phyloP scores from a whole-genome alignment of 257 asterid species.

The Gentiana macrophylla region DNA sequence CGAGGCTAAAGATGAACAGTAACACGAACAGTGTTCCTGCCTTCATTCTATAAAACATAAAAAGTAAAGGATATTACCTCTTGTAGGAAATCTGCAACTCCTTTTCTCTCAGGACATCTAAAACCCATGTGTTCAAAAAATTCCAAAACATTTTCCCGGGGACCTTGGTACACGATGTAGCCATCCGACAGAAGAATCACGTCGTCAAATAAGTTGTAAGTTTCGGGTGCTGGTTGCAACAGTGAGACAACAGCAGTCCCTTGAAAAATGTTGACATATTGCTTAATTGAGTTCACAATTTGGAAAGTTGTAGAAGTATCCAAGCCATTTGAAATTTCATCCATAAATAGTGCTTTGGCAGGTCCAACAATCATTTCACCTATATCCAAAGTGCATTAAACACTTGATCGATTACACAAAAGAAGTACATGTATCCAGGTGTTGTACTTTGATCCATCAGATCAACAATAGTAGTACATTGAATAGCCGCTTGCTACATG shows the following conservation, averaged over 20 bases:
- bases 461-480: too few species aligned
- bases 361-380: slow-evolving; percentile 87
- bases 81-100: slow-evolving; percentile 54
- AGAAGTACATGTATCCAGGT: too few species aligned
- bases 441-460: too few species aligned
- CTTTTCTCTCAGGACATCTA: slow-evolving; percentile 62
- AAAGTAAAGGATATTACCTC: slow-evolving; percentile 5
- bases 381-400: slow-evolving; percentile 15
- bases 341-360: slow-evolving; percentile 68
- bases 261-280: slow-evolving; percentile 49
- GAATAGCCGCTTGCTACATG: neutral
- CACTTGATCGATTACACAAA: neutral
- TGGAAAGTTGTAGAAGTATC: slow-evolving; percentile 85
- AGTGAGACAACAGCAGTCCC: slow-evolving; percentile 63
- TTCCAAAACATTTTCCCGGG: slow-evolving; percentile 48
- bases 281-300: slow-evolving; percentile 53
- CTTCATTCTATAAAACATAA: neutral
- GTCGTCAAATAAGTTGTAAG: slow-evolving; percentile 70
- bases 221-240: slow-evolving; percentile 80
- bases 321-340: slow-evolving; percentile 77
- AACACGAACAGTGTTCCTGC: slow-evolving; percentile 13
- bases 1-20: slow-evolving; percentile 6
- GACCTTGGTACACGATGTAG: slow-evolving; percentile 73
- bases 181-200: slow-evolving; percentile 70
- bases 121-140: slow-evolving; percentile 62